Evolutionary conservation across 148 eudicot species (phyloP).

Genomic region (Chenopodium quinoa): DNA sequence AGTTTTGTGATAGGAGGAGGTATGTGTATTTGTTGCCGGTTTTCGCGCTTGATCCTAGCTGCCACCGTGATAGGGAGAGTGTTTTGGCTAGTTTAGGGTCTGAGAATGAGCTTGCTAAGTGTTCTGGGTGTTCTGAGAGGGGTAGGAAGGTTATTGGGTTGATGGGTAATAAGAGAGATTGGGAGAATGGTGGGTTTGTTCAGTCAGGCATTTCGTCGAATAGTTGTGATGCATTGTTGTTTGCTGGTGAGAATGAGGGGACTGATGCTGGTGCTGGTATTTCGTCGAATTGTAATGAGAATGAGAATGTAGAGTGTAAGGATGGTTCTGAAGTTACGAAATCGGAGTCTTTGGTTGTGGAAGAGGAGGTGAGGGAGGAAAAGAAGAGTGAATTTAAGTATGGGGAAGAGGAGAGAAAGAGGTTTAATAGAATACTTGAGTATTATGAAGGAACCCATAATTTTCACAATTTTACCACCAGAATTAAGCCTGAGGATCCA

Average conservation of each 20-base stretch:
- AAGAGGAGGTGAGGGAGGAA: slow-evolving; percentile 13
- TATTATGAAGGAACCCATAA: slow-evolving; percentile 80
- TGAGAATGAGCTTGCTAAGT: slow-evolving; percentile 66
- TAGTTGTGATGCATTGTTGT: slow-evolving; percentile 5
- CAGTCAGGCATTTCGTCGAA: slow-evolving; percentile 28
- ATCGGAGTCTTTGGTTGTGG: background rate
- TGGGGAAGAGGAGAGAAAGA: slow-evolving; percentile 61
- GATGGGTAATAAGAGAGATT: slow-evolving; percentile 51
- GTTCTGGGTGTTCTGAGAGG: slow-evolving; percentile 76
- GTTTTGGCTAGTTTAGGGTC: slow-evolving; percentile 78
- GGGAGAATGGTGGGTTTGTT: background rate
- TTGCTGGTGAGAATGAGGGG: background rate
- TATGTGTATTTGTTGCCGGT: slow-evolving; percentile 87
- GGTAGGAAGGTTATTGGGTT: slow-evolving; percentile 78
- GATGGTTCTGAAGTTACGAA: background rate
- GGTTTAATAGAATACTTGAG: slow-evolving; percentile 69
- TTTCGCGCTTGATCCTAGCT: slow-evolving; percentile 72
- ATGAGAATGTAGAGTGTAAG: background rate
- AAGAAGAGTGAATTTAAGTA: slow-evolving; percentile 49
- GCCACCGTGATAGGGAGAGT: slow-evolving; percentile 89
- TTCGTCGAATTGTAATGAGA: slow-evolving; percentile 30
- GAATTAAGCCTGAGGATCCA: slow-evolving; percentile 86
- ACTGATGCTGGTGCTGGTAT: slow-evolving; percentile 16
- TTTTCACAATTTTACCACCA: slow-evolving; percentile 87
- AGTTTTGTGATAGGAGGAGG: slow-evolving; percentile 76